Base-by-base conservation (phyloP, 2,329 filamentous ascomycete genomes). In the Scolecobasidium constrictum region DNA sequence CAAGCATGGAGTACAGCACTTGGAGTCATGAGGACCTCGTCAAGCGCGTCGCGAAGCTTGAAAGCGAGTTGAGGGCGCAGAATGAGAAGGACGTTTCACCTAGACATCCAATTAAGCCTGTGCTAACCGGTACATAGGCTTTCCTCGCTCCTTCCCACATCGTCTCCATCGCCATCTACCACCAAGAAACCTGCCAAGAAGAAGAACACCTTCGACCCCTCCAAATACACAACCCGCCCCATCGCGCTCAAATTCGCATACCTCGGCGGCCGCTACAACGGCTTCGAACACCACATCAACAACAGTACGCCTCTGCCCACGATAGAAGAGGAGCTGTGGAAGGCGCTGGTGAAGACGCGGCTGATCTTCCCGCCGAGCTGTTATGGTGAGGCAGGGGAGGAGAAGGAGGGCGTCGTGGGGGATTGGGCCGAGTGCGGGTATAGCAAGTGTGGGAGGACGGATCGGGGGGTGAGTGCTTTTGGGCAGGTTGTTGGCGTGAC, bases 221-320 rank as follows among this genome's bases (percentile, higher is more conserved):
- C 78, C 12, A 83, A 78, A 56, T 94, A 95, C 61, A 74, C 77
- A 26, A 93, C 86, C 2, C 78, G 92, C 37, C 78, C 82, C 47
- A 83, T 98, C 49, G 92, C 90, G 5, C 68, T 98, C 46, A 96
- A 95, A 61, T 79, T 98, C 48, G 88, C 92, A 31, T 98, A 98
- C 59, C 67, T 96, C 26, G 92, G 92, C 37, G 84, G 86, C 58
- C 75, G 77, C 43, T 98, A 96, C 62, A 90, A 92, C 61, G 92
- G 92, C 1, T 93, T 87, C 59, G 92, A 98, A 66, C 85, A 90
- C 61, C 81, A 90, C 56, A 72, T 74, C 46, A 78, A 78, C 50
- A 82, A 83, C 47, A 65, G 60, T 1, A 82, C 78, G 4, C 76
- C 77, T 3, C 60, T 85, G 48, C 80, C 90, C 4, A 88, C 87